Evolutionary conservation across 2,329 filamentous ascomycete genomes (phyloP).

Genomic region (Cordyceps cicadae): DNA sequence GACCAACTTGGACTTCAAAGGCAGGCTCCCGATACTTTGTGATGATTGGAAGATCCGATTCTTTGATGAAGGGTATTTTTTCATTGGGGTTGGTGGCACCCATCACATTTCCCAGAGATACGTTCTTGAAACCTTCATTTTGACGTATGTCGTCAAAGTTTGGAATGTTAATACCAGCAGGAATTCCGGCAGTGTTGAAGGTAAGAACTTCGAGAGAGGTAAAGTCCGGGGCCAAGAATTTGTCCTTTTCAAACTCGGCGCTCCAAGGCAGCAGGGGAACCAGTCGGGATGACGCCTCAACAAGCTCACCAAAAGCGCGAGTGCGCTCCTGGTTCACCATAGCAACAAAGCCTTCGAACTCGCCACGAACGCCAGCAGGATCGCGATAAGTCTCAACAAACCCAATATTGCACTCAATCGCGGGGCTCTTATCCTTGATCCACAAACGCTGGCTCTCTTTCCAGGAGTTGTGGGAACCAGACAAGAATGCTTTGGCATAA

Average conservation of each 20-base stretch:
- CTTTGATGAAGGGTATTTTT: conserved; percentile 80
- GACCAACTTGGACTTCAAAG: conserved; percentile 92
- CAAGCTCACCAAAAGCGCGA: conserved; percentile 75
- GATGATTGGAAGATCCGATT: conserved; percentile 69
- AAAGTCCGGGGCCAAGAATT: conserved; percentile 91
- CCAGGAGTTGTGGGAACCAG: conserved; percentile 67
- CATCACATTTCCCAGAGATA: conserved; percentile 86
- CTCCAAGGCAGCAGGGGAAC: conserved; percentile 88
- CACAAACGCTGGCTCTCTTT: conserved; percentile 74
- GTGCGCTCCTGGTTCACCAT: conserved; percentile 89
- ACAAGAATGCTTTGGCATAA: conserved; percentile 66
- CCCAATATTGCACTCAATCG: conserved; percentile 72
- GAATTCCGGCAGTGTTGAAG: conserved; percentile 60
- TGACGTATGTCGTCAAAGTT: conserved; percentile 75
- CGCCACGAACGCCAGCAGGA: conserved; percentile 69
- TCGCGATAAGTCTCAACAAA: conserved; percentile 84
- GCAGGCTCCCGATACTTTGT: conserved; percentile 75
- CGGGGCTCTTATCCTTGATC: conserved; percentile 76
- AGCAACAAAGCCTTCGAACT: conserved; percentile 80
- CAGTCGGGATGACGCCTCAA: conserved; percentile 68
- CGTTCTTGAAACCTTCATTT: conserved; percentile 83
- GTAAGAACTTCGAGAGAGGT: conserved; percentile 87
- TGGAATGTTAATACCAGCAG: conserved; percentile 59
- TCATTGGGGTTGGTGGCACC: conserved; percentile 88
- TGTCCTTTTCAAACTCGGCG: conserved; percentile 88